These are phyloP conservation scores for Apiosordaria backusii DNA, from an alignment of 495 filamentous ascomycete species.

Conservation along the genomic window DNA sequence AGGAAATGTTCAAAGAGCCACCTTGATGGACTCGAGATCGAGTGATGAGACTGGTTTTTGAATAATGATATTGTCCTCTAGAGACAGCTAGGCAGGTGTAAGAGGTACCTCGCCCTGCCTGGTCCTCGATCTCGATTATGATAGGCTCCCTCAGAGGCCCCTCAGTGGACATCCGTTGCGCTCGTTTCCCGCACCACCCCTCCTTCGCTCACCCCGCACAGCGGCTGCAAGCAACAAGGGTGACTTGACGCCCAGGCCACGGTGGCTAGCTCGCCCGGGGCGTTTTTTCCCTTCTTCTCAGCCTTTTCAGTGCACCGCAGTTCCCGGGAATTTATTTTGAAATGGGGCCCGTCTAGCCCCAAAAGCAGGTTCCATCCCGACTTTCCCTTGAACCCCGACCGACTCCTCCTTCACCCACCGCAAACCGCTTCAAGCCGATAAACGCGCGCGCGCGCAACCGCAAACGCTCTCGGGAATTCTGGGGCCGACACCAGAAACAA, in stretches of 20 bases:
- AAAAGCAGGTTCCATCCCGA: conserved; percentile 25
- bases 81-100: neutral
- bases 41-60: neutral
- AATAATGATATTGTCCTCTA: neutral
- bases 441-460: conserved; percentile 14
- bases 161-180: neutral
- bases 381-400: conserved; percentile 9
- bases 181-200: neutral
- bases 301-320: neutral
- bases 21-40: neutral
- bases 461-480: conserved; percentile 4
- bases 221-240: no score
- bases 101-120: neutral
- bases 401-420: conserved; percentile 25
- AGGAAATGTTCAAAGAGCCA: neutral
- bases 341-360: conserved; percentile 19
- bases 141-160: neutral
- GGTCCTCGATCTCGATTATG: neutral
- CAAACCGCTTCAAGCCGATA: conserved; percentile 37
- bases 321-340: neutral
- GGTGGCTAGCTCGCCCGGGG: neutral
- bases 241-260: neutral
- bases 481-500: neutral
- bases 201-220: neutral
- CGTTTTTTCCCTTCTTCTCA: neutral